Evolutionary conservation across 1,284 basidiomycete species (phyloP), one percentile per base, ranked within the genome.

Genomic region (Ceratorhiza oryzae-sativae): DNA sequence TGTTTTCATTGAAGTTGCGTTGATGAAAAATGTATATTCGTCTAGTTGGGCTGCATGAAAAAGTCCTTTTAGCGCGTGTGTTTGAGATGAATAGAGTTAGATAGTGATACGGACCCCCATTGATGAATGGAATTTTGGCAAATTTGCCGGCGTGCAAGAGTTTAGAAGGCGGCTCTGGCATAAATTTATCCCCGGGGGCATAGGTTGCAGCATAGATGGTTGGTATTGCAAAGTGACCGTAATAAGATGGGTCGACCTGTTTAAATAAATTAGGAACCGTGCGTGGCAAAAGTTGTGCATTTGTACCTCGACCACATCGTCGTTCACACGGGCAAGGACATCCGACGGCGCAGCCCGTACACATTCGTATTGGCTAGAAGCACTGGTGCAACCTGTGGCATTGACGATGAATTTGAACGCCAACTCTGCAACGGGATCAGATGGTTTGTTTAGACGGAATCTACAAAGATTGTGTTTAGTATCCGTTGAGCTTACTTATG

Each of bases 51-150:
- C 62, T 34, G 39, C 34, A 46, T 39, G 42, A 45, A 34, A 51
- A 32, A n/a, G n/a, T n/a, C n/a, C n/a, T 12, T 45, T 20, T 53
- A 20, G 9, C 5, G 8, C 53, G 51, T 18, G 18, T 36, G n/a
- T 36, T 13, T 12, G 58, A 18, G 30, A 15, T 20, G 36, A 34
- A 27, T 23, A 36, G 20, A n/a, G n/a, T n/a, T 20, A 8, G 18
- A 25, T 1, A 10, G n/a, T 13, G 4, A 18, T n/a, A n/a, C 41
- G 67, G 32, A 45, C 75, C 72, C 46, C 82, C 80, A 13, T 77
- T 77, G 63, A 82, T 79, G 72, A 80, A 81, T 0, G 82, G 81
- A 12, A 79, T 77, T 34, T 77, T 76, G 0, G 77, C 76, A 61
- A 80, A 79, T 32, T 74, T 58, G n/a, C 79, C 79, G 49, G 75